Evolutionary conservation across 768 basidiomycete genomes (phyloP), one percentile per base, ranked within the genome.

Genomic region (Jaapia argillacea): DNA sequence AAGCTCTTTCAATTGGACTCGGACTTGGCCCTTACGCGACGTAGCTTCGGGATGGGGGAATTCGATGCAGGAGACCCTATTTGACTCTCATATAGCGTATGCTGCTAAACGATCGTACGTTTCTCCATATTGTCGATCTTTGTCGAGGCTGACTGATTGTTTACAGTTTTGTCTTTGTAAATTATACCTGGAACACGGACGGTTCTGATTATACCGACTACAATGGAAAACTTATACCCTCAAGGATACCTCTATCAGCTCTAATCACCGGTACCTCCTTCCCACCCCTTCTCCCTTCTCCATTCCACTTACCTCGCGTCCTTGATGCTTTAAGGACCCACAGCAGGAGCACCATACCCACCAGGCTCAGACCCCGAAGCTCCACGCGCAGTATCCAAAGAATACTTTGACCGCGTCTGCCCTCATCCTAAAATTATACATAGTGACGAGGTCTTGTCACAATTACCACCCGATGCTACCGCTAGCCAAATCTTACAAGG

Each of bases 101-200:
- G 31, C 47, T 3, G 45, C 63, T 4, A 57, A 61, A 40, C 57
- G 67, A 47, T 57, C 65, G 66, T 69, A 41, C 41, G 64, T 58
- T 36, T 54, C 53, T 54, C n/a, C n/a, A n/a, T n/a, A n/a, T 38
- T 36, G 2, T 48, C 14, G 23, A 20, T 10, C 43, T 37, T 22
- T 40, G 28, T 18, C 18, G n/a, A 16, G 21, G 13, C 16, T 6
- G 25, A 6, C 31, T 23, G 12, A 24, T 16, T n/a, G n/a, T n/a
- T n/a, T 24, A 6, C 33, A 68, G 70, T 4, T 64, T 61, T 25
- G 79, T 79, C 6, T 78, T 75, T 50, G 66, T 78, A 43, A 72
- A 80, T 40, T 78, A 75, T 48, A 74, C 74, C 0, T 80, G 77
- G 79, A 57, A 65, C 2, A 58, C 56, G 3, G 60, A 67, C 7